Conservation (phyloP, 1,139 yeast species). For the Nadsonia starkeyi-henricii region DNA sequence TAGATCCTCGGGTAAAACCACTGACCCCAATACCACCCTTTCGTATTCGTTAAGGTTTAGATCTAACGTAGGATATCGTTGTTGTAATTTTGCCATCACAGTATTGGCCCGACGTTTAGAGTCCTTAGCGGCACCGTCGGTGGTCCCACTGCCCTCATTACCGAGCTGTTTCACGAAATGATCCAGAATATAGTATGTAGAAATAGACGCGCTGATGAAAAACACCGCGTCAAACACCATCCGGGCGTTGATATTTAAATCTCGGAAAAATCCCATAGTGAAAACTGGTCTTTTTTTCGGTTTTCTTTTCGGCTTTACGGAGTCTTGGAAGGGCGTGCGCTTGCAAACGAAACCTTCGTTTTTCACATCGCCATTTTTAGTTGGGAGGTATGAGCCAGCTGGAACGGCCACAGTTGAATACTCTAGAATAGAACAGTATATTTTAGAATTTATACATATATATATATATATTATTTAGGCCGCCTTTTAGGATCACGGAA, state of each 20-base stretch:
- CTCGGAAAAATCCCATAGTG: not conserved
- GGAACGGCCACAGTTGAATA: too few relatives aligned
- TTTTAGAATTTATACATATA: too few relatives aligned
- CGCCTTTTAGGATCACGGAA: slow-evolving; percentile 20
- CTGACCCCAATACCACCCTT: slow-evolving; percentile 55
- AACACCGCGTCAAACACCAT: slow-evolving; percentile 41
- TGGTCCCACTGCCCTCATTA: slow-evolving; percentile 7
- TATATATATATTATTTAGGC: not conserved
- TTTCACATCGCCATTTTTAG: too few relatives aligned
- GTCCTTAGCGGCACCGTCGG: slow-evolving; percentile 1
- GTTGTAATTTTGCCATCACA: slow-evolving; percentile 45
- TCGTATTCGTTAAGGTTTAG: slow-evolving; percentile 64
- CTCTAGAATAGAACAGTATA: too few relatives aligned
- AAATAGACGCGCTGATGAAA: slow-evolving; percentile 69
- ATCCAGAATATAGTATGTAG: slow-evolving; percentile 57
- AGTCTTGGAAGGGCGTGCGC: too few relatives aligned
- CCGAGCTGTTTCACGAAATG: slow-evolving; percentile 27
- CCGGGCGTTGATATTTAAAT: not conserved
- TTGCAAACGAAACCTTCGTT: too few relatives aligned
- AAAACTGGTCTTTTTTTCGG: not conserved
- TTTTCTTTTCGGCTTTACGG: too few relatives aligned
- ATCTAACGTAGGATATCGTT: slow-evolving; percentile 45
- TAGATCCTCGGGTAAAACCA: slow-evolving; percentile 75
- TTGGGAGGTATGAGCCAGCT: too few relatives aligned
- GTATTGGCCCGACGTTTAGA: slow-evolving; percentile 1